Evolutionary conservation across 2,329 filamentous ascomycete genomes (phyloP), one percentile per base, ranked within the genome.

Genomic region (Trichoderma brevicompactum): DNA sequence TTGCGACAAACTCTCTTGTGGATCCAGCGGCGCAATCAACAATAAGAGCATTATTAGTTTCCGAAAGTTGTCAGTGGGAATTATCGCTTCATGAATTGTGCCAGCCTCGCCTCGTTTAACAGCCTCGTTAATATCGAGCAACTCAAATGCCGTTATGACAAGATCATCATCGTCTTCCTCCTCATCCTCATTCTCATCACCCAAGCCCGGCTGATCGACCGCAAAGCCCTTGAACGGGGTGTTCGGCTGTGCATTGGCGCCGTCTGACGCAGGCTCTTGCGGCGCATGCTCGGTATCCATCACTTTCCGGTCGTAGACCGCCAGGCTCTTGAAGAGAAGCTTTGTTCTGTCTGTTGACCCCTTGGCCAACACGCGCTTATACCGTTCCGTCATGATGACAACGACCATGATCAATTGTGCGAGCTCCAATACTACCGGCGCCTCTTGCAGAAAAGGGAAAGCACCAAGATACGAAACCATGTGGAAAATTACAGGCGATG

Each of bases 381-480:
- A 90, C 66, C 90, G 82, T 70, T 90, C 87, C 1, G 90, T 92
- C 79, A 92, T 82, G 68, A 93, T 85, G 2, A 88, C 87, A 54
- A 92, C 82, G 1, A 90, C 88, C 79, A 91, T 90, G 65, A 92
- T 82, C 76, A 92, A 79, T 70, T 89, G 87, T 67, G 91, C 87
- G 49, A 90, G 83, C 8, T 89, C 88, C 55, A 93, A 76, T 2
- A 92, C 87, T 2, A 84, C 88, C 0, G 90, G 90, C 0, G 89
- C 89, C 71, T 91, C 87, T 60, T 85, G 83, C 2, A 90, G 80
- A 69, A 92, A 92, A 0, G 90, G 90, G 66, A 93, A 92, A 0
- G 90, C 87, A 38, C 88, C 90, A 1, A 92, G 80, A 70, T 89
- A 90, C 5, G 87, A 89, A 2, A 89, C 75, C 82, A 92, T 89